phyloP scores from a whole-genome alignment of 176 grass and related monocot genomes.

The Poa annua region DNA sequence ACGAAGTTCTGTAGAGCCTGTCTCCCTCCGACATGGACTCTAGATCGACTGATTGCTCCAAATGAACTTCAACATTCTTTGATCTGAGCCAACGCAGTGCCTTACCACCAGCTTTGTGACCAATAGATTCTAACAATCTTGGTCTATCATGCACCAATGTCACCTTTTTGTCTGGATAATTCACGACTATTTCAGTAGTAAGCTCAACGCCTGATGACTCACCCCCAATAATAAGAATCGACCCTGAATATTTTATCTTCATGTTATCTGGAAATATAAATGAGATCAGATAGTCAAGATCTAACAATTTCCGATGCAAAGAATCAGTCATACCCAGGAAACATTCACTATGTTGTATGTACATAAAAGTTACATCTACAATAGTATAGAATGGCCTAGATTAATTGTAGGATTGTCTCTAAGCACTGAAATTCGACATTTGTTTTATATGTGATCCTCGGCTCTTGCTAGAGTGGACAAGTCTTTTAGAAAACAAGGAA shows the following conservation, averaged over 20 bases:
- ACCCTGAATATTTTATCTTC: conserved; percentile 51
- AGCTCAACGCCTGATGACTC: conserved; percentile 52
- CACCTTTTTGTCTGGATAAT: conserved; percentile 54
- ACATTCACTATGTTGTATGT: not conserved
- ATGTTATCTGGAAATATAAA: conserved; percentile 46
- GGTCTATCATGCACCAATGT: conserved; percentile 46
- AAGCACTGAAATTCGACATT: not conserved
- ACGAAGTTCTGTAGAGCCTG: conserved; percentile 25
- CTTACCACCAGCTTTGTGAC: conserved; percentile 44
- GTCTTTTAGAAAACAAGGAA: not conserved
- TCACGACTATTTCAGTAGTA: conserved; percentile 40
- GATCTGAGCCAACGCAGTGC: conserved; percentile 39
- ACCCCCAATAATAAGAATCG: conserved; percentile 48
- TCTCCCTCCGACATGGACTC: conserved; percentile 38
- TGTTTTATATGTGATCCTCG: not conserved
- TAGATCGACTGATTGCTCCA: conserved; percentile 55
- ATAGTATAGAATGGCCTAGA: not conserved
- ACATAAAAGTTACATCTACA: not conserved
- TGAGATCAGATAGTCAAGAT: conserved; percentile 8
- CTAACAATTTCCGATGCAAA: conserved; percentile 17
- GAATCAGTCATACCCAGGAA: not conserved
- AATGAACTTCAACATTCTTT: conserved; percentile 49
- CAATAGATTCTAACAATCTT: conserved; percentile 50
- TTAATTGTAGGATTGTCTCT: not conserved
- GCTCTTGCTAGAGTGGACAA: conserved; percentile 10